Evolutionary conservation across 1,284 basidiomycete species (phyloP), one percentile per base, ranked within the genome.

Genomic region (Austropuccinia psidii): DNA sequence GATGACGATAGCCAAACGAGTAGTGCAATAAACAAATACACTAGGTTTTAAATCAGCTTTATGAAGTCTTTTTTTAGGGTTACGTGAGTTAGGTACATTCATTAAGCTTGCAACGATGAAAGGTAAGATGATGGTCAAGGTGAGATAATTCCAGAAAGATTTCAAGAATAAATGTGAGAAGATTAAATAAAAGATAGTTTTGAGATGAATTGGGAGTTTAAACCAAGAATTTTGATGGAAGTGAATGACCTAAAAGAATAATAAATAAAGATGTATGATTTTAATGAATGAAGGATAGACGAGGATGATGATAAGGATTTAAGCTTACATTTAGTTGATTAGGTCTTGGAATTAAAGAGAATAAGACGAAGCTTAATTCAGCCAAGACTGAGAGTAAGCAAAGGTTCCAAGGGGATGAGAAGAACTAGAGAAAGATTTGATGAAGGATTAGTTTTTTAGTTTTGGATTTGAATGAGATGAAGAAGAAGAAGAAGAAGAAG

Each of bases 391-490:
- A 31, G 41, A 69, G 52, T 35, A 55, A 41, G 29, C 67, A 69
- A 24, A 69, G 43, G 17, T 69, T 69, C 67, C 67, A 69, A 24
- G 67, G 67, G 35, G 31, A 69, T 21, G 67, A 69, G 19, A 69
- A 58, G 19, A 54, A 47, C 67, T 69, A 41, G 24, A 17, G 29
- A 39, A 24, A 31, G 1, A 21, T 11, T 13, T 9, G 21, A 4
- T 24, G 33, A 13, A 11, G 0, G 13, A 55, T 69, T 31, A 69
- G 41, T 24, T 6, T 27, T 31, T n/a, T n/a, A n/a, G n/a, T n/a
- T n/a, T n/a, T n/a, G n/a, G n/a, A n/a, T n/a, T n/a, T n/a, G n/a
- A 37, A 35, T 33, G 15, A 27, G 27, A 19, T 17, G 13, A 47
- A 41, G 8, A 7, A 33, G 11, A 9, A 47, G 0, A 29, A 29